Evolutionary conservation across 495 filamentous ascomycete genomes (phyloP).

Genomic region (Aspergillus campestris): DNA sequence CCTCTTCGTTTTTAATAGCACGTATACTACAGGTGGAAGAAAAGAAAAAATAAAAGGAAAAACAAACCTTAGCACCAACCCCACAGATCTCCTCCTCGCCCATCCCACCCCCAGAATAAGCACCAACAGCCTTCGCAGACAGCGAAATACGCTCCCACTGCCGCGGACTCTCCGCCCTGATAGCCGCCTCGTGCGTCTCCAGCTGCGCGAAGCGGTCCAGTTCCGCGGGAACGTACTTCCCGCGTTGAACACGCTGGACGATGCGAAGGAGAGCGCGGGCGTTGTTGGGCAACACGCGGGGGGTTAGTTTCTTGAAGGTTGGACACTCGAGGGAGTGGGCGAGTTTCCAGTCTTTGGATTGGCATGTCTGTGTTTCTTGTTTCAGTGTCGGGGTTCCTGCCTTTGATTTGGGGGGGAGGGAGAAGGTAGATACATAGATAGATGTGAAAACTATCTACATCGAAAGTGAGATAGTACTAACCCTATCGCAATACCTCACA

Average conservation of each 20-base stretch:
- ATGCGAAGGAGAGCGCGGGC: conserved; percentile 48
- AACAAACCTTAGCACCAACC: conserved; percentile 31
- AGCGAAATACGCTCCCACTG: conserved; percentile 42
- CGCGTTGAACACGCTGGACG: conserved; percentile 31
- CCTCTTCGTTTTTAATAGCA: no score
- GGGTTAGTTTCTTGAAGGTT: conserved; percentile 38
- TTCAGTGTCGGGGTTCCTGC: no score
- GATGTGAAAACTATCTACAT: not conserved
- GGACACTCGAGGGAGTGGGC: conserved; percentile 54
- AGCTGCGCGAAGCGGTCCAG: conserved; percentile 35
- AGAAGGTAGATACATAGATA: not conserved
- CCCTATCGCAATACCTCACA: conserved; percentile 59
- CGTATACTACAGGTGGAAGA: no score
- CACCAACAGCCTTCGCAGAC: conserved; percentile 44
- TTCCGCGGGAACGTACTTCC: conserved; percentile 26
- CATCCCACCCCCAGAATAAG: conserved; percentile 39
- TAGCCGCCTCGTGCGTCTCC: conserved; percentile 41
- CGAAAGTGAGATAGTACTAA: conserved; percentile 24
- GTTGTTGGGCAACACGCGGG: conserved; percentile 45
- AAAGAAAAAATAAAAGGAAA: not conserved
- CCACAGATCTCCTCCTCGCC: conserved; percentile 28
- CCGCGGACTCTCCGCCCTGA: conserved; percentile 21
- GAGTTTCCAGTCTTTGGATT: conserved; percentile 51
- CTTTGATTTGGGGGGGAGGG: no score
- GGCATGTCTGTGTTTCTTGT: conserved; percentile 45